Conservation (phyloP, 164 flowering plant species). For the Magnolia sinica region DNA sequence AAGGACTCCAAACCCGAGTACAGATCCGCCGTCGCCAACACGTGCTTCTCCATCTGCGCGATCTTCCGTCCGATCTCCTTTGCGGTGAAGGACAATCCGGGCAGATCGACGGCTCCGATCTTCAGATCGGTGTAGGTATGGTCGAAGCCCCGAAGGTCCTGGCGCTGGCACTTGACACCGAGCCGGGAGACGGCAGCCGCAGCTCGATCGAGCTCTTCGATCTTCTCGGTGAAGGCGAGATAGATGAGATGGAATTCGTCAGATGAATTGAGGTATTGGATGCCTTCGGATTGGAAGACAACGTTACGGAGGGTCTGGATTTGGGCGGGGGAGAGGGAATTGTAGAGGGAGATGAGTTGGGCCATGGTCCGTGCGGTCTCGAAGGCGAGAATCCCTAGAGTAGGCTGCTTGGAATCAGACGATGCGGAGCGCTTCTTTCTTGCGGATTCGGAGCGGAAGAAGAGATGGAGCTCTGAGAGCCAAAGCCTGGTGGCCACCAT, state of each 20-base stretch:
- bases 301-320: constrained; percentile 33
- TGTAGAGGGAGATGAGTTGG: constrained; percentile 52
- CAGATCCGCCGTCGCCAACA: constrained; percentile 40
- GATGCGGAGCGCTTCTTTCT: background rate
- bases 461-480: constrained; percentile 7
- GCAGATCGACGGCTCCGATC: constrained; percentile 30
- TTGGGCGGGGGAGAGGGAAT: constrained; percentile 55
- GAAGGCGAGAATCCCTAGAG: constrained; percentile 63
- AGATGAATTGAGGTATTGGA: constrained; percentile 45
- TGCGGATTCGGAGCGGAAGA: background rate
- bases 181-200: constrained; percentile 44
- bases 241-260: constrained; percentile 51
- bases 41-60: constrained; percentile 49
- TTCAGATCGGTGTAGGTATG: constrained; percentile 43
- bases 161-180: constrained; percentile 49
- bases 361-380: constrained; percentile 79
- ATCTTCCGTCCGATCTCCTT: constrained; percentile 31
- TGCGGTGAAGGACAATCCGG: constrained; percentile 19
- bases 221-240: constrained; percentile 56
- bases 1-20: constrained; percentile 35
- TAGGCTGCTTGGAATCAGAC: background rate
- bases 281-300: constrained; percentile 42
- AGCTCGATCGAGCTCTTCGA: constrained; percentile 54
- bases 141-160: constrained; percentile 41
- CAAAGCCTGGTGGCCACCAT: background rate